A percentile compares a stretch with the other conserved stretches of the same genome.
Conservation (phyloP, 192 early-diverging fungal species). For the Backusella circina region DNA sequence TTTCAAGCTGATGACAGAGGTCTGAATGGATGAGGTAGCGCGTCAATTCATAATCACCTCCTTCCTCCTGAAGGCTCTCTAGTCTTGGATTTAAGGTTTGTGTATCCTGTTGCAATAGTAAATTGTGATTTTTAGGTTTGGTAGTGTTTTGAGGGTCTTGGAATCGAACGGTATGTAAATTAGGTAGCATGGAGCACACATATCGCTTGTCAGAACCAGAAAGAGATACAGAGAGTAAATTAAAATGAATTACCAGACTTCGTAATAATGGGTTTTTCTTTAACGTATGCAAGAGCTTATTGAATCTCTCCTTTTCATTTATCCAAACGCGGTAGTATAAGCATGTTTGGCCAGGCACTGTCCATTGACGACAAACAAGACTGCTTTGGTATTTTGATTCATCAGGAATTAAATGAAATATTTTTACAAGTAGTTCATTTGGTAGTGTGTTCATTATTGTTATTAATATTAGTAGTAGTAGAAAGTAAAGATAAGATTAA, state of each 20-base stretch:
- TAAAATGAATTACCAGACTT: background rate
- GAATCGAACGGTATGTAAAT: background rate
- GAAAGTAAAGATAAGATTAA: background rate
- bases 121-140: background rate
- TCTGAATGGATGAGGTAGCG: background rate
- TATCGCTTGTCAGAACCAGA: background rate
- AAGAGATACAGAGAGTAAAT: background rate
- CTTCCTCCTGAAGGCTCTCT: background rate
- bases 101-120: background rate
- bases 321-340: background rate
- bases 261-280: background rate
- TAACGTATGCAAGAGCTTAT: background rate
- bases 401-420: background rate
- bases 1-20: background rate
- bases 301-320: background rate
- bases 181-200: background rate
- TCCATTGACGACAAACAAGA: background rate
- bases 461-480: background rate
- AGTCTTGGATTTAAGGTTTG: background rate
- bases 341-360: background rate
- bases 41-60: background rate
- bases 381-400: background rate
- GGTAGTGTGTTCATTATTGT: background rate
- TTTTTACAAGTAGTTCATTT: background rate
- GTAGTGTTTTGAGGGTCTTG: background rate